Base-by-base conservation (phyloP, 352 stramenopile genomes). In the Pythium volutum region DNA sequence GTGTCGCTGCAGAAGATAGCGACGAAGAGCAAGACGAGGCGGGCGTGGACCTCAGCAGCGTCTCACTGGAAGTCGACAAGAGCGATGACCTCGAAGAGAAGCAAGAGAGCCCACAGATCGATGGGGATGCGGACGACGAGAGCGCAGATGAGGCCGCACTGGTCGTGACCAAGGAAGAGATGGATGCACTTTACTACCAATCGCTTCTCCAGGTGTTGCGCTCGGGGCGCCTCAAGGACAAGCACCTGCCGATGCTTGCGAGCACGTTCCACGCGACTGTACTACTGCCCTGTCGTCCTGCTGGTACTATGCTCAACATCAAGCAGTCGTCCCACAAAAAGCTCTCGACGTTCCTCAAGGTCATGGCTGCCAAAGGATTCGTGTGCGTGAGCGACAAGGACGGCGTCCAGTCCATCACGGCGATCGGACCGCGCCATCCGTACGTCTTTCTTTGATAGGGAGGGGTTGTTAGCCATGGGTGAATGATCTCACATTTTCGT, bases 271-370 rank as follows among this genome's bases (percentile, higher is more conserved):
- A 93, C 57, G 68, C 81, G 10, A 81, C 71, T 8, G 69, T 89
- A 10, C 42, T 95, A 26, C 64, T 95, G 16, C 82, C 84, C 2
- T 79, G 70, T 39, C 82, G 86, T 9, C 73, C 75, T 2, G 81
- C 74, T 2, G 79, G 74, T 12, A 59, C 75, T 15, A 74, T 71
- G 12, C 70, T 95, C 46, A 86, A 89, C 34, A 70, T 93, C 38
- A 93, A 95, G 59, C 78, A 86, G 23, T 83, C 70, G 26, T 88
- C 82, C 22, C 89, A 90, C 68, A 93, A 91, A 75, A 92, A 95
- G 60, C 61, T 88, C 4, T 95, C 84, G 1, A 65, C 71, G 12
- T 93, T 93, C 55, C 53, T 95, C 9, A 84, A 79, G 43, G 55
- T 64, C 22, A 93, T 95, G 86, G 69, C 64, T 27, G 46, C 62